Evolutionary conservation across 2,329 filamentous ascomycete species (phyloP).

Genomic region (Tolypocladium endophyticum): DNA sequence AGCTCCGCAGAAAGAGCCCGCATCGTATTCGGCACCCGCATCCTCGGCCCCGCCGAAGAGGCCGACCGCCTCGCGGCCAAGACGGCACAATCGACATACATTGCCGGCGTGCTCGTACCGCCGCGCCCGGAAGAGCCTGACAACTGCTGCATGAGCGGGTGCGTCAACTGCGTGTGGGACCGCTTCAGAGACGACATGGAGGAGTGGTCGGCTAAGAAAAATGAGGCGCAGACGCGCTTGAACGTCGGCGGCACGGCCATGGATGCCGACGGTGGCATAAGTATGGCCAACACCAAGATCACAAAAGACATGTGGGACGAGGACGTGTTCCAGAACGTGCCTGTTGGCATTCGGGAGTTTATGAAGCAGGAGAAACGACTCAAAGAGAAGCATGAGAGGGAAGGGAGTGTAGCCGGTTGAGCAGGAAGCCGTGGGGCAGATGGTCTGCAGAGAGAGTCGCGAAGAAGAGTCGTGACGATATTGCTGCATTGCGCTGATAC

Average conservation of each 20-base stretch:
- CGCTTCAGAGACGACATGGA: constrained; percentile 85
- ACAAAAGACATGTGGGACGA: constrained; percentile 48
- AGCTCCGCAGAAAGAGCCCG: constrained; percentile 44
- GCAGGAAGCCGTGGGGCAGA: background rate
- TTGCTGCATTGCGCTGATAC: background rate
- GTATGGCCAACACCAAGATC: constrained; percentile 27
- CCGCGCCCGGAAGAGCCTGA: constrained; percentile 82
- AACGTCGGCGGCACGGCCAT: constrained; percentile 39
- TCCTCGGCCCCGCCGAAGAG: constrained; percentile 63
- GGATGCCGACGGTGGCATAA: constrained; percentile 64
- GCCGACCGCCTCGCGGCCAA: constrained; percentile 49
- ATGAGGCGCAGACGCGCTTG: constrained; percentile 50
- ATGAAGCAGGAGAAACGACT: constrained; percentile 94
- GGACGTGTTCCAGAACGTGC: constrained; percentile 68
- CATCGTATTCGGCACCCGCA: constrained; percentile 72
- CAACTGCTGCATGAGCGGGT: constrained; percentile 98
- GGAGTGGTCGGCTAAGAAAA: constrained; percentile 62
- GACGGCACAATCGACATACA: constrained; percentile 45
- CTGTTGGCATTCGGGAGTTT: constrained; percentile 89
- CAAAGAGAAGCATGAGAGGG: constrained; percentile 59
- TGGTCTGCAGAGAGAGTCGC: background rate
- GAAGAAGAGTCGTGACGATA: background rate
- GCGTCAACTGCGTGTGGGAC: constrained; percentile 97
- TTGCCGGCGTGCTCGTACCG: constrained; percentile 75
- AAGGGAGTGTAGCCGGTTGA: constrained; percentile 38